Base-by-base conservation (phyloP, 805 yeast species). In the Saturnispora serradocipensis region DNA sequence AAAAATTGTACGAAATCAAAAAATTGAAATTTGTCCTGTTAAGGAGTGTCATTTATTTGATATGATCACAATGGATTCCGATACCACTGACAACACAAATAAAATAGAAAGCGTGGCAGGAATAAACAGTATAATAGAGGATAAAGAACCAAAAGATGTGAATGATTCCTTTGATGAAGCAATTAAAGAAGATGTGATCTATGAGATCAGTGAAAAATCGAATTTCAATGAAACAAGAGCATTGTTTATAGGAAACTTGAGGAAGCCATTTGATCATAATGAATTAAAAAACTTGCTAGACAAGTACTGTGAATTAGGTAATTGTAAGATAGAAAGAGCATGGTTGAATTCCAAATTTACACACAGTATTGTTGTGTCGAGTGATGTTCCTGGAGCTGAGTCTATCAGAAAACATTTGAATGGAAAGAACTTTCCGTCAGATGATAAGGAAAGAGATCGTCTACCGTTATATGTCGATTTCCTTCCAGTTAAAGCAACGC, bases 401-500 rank as follows among this genome's bases (percentile, higher is more conserved):
- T 58, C 61, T 24, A 58, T 74, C 24, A 67, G 72, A 43, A 58
- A 61, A 25, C 60, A 61, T 35, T 54, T 74, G 53, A 66, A 68
- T 49, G 75, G 74, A 0, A 53, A 60, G 5, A 50, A 50, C 28
- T 72, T 72, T 54, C 74, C 76, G 5, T 28, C 16, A 27, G 48
- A 43, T 22, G 58, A 57, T 6, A 65, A 61, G 38, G 43, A 43
- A 24, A 1, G 38, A 16, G 34, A 45, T 10, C 58, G 68, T 54
- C 61, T 58, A 45, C 63, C 63, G 9, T 53, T 73, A 35, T 73
- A 59, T 56, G 68, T 72, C 42, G 78, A 74, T 55, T 74, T 61
- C 55, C 67, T 74, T 40, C 77, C 77, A 0, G 76, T 72, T 22
- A 70, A 71, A 54, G 75, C 75, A 16, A 65, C 72, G 3, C 70